phyloP scores from a whole-genome alignment of 176 grass and related monocot species.

The Rhynchospora breviuscula region DNA sequence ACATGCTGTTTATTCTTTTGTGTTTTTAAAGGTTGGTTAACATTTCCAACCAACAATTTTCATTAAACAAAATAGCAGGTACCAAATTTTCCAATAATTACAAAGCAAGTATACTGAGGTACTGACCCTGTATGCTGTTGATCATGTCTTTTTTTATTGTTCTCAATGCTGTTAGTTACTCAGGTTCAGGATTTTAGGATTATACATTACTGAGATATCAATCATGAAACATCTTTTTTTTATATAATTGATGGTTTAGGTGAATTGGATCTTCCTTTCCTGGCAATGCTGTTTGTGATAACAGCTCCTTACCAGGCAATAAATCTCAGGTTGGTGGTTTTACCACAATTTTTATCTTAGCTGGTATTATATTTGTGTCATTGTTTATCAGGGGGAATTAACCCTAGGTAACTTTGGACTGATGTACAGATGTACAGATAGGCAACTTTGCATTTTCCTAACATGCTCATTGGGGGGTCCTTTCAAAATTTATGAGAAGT shows the following conservation, averaged over 20 bases:
- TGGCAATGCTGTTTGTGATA: constrained; percentile 64
- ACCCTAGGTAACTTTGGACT: too few relatives aligned
- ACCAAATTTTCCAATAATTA: too few relatives aligned
- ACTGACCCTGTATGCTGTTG: background rate
- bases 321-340: constrained; percentile 50
- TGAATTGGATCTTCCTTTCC: constrained; percentile 74
- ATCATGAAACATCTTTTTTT: constrained; percentile 17
- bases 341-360: background rate
- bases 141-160: background rate
- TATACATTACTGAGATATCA: background rate
- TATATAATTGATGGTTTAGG: constrained; percentile 31
- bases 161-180: background rate
- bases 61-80: too few relatives aligned
- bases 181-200: background rate
- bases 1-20: background rate
- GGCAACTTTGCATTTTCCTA: background rate
- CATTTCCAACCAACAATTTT: too few relatives aligned
- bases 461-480: background rate
- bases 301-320: constrained; percentile 63
- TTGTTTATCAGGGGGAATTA: background rate
- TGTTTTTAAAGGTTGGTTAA: too few relatives aligned
- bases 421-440: too few relatives aligned
- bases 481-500: background rate
- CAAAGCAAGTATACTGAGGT: too few relatives aligned
- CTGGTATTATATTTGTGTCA: background rate